phyloP scores from a whole-genome alignment of 2,329 filamentous ascomycete genomes.

The Podosphaera leucotricha region DNA sequence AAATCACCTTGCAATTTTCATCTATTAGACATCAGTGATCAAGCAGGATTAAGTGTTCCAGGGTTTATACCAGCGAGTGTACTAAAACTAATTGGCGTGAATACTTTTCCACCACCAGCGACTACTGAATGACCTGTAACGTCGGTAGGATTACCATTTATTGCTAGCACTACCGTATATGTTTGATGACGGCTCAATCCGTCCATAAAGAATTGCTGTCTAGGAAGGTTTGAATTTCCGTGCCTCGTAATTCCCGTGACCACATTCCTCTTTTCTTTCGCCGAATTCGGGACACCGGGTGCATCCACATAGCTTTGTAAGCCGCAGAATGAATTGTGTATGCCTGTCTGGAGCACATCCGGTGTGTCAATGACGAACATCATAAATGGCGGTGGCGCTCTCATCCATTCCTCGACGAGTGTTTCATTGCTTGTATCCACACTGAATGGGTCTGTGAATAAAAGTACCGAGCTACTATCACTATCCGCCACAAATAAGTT shows the following conservation, averaged over 20 bases:
- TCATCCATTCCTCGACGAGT: slow-evolving; percentile 29
- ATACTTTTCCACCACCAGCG: slow-evolving; percentile 62
- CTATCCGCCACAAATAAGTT: slow-evolving; percentile 61
- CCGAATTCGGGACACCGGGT: slow-evolving; percentile 32
- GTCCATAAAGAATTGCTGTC: slow-evolving; percentile 70
- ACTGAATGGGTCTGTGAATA: slow-evolving; percentile 57
- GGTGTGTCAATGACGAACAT: slow-evolving; percentile 52
- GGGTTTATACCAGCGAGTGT: slow-evolving; percentile 46
- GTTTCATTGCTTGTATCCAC: slow-evolving; percentile 20
- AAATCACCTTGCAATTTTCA: slow-evolving; percentile 65
- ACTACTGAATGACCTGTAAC: slow-evolving; percentile 30
- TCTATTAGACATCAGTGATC: slow-evolving; percentile 21
- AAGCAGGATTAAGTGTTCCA: not conserved
- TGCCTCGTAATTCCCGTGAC: slow-evolving; percentile 44
- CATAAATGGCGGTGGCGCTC: slow-evolving; percentile 39
- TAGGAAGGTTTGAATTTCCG: slow-evolving; percentile 42
- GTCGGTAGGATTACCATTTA: slow-evolving; percentile 28
- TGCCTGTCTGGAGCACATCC: slow-evolving; percentile 27
- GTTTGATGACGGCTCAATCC: slow-evolving; percentile 46
- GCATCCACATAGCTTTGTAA: slow-evolving; percentile 27
- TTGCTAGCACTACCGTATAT: slow-evolving; percentile 55
- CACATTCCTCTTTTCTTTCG: slow-evolving; percentile 22
- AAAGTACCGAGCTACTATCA: slow-evolving; percentile 52
- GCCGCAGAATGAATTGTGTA: slow-evolving; percentile 66
- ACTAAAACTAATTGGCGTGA: slow-evolving; percentile 43